Evolutionary conservation across 2,329 filamentous ascomycete genomes (phyloP), one percentile per base, ranked within the genome.

Genomic region (Grosmannia clavigera): DNA sequence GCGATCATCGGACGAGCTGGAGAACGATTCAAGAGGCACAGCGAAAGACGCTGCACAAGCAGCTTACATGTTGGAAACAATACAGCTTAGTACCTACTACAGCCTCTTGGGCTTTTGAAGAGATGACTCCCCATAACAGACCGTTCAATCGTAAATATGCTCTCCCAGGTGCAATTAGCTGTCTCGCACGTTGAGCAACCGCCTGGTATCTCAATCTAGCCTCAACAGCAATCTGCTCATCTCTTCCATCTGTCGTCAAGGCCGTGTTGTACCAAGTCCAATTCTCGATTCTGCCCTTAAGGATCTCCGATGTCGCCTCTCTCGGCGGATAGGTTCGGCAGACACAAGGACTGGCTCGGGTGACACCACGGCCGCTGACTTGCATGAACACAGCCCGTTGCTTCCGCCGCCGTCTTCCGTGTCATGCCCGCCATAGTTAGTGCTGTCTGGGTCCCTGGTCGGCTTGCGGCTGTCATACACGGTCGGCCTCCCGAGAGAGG

Each of bases 171-270:
- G 48, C 58, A 1, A 53, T 57, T 7, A 64, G 9, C 65, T 63
- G 64, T 75, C 66, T 61, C 78, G 74, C 14, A 76, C 72, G 2
- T 56, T 65, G 65, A 19, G 76, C 69, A 14, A 71, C 61, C 50
- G 59, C 61, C 72, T 68, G 75, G 65, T 75, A 77, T 33, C 56
- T 62, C 29, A 51, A 29, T 48, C 65, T 25, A 2, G 52, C 25
- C 22, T 33, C n/a, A 43, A 55, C 33, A 69, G 46, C 40, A 70
- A 33, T 50, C 64, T 29, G n/a, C 33, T 61, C 19, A 52, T 50
- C 7, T 53, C 55, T 22, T 43, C 57, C 46, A 58, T 10, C 1
- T 35, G 33, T 11, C 33, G 33, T 35, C 27, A 19, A 63, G 14
- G 1, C 59, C 58, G 3, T 59, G n/a, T 7, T 46, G 19, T 22